A percentile compares a stretch with the other conserved stretches of the same genome.
These are phyloP conservation scores for Rubroboletus pulcherrimus DNA, from an alignment of 768 basidiomycete species.

Conservation along the genomic window DNA sequence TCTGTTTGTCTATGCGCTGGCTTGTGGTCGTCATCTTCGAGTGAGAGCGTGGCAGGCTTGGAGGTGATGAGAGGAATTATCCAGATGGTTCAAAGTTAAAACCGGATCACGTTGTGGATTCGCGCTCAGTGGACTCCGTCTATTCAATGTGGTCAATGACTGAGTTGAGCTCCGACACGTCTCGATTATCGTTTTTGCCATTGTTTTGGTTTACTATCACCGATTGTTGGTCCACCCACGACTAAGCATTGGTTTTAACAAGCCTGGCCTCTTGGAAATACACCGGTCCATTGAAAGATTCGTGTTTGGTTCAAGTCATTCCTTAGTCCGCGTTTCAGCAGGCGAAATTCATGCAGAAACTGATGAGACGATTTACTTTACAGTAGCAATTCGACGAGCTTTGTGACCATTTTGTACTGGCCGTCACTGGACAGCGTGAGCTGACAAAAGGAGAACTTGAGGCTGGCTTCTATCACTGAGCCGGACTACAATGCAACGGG, in stretches of 20 bases:
- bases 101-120: neutral
- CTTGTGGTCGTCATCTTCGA: neutral
- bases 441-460: neutral
- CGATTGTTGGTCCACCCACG: neutral
- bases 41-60: neutral
- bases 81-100: neutral
- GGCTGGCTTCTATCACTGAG: neutral
- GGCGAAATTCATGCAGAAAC: neutral
- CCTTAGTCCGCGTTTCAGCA: neutral
- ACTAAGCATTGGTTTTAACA: neutral
- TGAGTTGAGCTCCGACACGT: neutral
- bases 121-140: neutral
- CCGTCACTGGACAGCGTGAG: neutral
- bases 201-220: neutral
- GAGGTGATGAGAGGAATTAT: neutral
- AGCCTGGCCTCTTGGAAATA: neutral
- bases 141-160: neutral
- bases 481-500: neutral
- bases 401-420: neutral
- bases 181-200: neutral
- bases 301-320: neutral
- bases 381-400: neutral
- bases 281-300: neutral
- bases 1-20: neutral
- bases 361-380: neutral